Conservation (phyloP, 129 eudicot genomes). For the Pulicaria dysenterica region DNA sequence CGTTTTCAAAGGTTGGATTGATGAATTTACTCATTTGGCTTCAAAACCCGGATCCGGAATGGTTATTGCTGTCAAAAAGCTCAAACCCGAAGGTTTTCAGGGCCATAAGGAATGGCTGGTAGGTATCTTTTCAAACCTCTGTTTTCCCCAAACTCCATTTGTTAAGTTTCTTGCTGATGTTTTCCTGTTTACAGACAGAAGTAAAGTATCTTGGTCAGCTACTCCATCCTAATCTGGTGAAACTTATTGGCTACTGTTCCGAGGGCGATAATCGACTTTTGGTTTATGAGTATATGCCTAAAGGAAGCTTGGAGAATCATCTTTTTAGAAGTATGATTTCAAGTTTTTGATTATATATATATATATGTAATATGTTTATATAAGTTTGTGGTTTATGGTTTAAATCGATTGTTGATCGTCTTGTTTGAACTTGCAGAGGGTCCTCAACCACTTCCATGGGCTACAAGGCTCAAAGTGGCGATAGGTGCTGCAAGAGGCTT, state of each 20-base stretch:
- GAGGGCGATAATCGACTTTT: slow-evolving; percentile 87
- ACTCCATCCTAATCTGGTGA: slow-evolving; percentile 86
- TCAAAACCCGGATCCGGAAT: slow-evolving; percentile 93
- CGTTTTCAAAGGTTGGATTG: slow-evolving; percentile 96
- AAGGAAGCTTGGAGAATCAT: slow-evolving; percentile 98
- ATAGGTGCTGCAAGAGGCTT: slow-evolving; percentile 93
- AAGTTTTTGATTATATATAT: background rate
- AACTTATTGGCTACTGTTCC: slow-evolving; percentile 81
- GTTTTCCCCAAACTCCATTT: background rate
- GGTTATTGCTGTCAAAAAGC: slow-evolving; percentile 92
- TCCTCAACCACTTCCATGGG: slow-evolving; percentile 93
- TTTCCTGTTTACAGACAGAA: slow-evolving; percentile 65
- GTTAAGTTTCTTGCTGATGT: background rate
- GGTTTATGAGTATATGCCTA: slow-evolving; percentile 93
- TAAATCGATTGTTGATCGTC: slow-evolving; percentile 5
- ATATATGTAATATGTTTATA: background rate
- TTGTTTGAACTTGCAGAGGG: slow-evolving; percentile 60
- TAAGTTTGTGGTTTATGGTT: background rate
- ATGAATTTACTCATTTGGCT: slow-evolving; percentile 61
- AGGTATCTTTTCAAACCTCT: slow-evolving; percentile 24
- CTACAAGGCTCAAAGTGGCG: slow-evolving; percentile 84
- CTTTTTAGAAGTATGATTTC: slow-evolving; percentile 65
- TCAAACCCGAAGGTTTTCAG: slow-evolving; percentile 94
- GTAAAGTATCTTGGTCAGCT: slow-evolving; percentile 81
- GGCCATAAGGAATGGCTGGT: slow-evolving; percentile 99